phyloP scores from a whole-genome alignment of 2,329 filamentous ascomycete genomes.

The Stemphylium vesicarium region DNA sequence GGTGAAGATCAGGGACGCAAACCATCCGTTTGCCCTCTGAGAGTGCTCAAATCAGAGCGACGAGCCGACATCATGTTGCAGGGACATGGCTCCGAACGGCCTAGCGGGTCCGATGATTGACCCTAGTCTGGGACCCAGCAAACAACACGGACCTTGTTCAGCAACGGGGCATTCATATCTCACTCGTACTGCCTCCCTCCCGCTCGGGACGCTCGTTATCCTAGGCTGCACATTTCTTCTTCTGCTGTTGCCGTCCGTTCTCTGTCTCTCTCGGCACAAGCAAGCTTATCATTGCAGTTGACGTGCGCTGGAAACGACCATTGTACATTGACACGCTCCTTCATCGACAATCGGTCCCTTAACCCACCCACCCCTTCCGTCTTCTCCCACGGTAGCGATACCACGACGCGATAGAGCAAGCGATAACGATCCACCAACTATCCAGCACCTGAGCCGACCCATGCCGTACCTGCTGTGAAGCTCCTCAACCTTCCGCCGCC shows the following conservation, averaged over 20 bases:
- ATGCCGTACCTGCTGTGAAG: background rate
- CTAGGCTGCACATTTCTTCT: slow-evolving; percentile 7
- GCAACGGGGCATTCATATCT: slow-evolving; percentile 19
- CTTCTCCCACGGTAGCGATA: background rate
- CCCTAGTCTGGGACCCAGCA: slow-evolving; percentile 19
- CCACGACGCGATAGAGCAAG: too few species aligned
- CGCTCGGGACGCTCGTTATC: slow-evolving; percentile 7
- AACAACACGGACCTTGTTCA: slow-evolving; percentile 28
- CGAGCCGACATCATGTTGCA: slow-evolving; percentile 1
- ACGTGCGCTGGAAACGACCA: background rate
- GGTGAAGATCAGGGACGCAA: slow-evolving; percentile 12
- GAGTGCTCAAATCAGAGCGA: slow-evolving; percentile 7
- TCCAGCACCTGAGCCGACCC: background rate
- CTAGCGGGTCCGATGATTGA: slow-evolving; percentile 17
- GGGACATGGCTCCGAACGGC: slow-evolving; percentile 13
- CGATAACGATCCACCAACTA: background rate
- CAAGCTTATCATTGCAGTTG: background rate
- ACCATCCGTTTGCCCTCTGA: slow-evolving; percentile 1
- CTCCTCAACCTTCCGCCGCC: background rate
- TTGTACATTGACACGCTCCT: background rate
- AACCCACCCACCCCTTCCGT: slow-evolving; percentile 12
- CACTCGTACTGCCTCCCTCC: slow-evolving; percentile 16
- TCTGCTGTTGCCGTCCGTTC: background rate
- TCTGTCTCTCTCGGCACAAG: background rate
- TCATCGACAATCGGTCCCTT: slow-evolving; percentile 7